phyloP scores from a whole-genome alignment of 768 basidiomycete genomes.

The Trametes punicea region DNA sequence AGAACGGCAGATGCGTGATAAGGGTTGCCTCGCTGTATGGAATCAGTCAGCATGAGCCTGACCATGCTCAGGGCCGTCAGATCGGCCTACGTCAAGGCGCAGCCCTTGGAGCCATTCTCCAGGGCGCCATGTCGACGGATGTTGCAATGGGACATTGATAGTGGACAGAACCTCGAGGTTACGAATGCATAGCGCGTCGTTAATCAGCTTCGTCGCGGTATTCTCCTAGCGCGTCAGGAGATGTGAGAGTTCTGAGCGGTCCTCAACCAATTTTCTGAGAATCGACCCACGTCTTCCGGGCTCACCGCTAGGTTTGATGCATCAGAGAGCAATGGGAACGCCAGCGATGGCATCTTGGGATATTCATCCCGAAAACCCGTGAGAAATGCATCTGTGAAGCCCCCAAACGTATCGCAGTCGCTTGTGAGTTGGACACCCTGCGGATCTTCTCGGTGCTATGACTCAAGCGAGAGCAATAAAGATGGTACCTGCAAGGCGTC shows the following conservation, averaged over 20 bases:
- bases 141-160: conserved; percentile 31
- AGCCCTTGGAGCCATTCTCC: conserved; percentile 29
- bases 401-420: conserved; percentile 61
- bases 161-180: conserved; percentile 29
- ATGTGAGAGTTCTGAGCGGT: conserved; percentile 5
- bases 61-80: background rate
- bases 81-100: conserved; percentile 25
- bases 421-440: conserved; percentile 71
- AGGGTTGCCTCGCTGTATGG: conserved; percentile 20
- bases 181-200: conserved; percentile 54
- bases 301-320: conserved; percentile 33
- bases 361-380: conserved; percentile 65
- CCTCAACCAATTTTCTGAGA: background rate
- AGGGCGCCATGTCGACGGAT: conserved; percentile 26
- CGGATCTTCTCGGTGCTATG: background rate
- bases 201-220: conserved; percentile 39
- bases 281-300: conserved; percentile 42
- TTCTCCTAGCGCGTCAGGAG: conserved; percentile 36
- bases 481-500: conserved; percentile 61
- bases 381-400: conserved; percentile 59
- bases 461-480: background rate
- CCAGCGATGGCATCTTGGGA: conserved; percentile 54
- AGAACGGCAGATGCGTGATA: conserved; percentile 36
- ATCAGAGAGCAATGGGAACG: conserved; percentile 56
- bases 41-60: background rate